Base-by-base conservation (phyloP, 495 filamentous ascomycete species). In the Haplographium delicatum region DNA sequence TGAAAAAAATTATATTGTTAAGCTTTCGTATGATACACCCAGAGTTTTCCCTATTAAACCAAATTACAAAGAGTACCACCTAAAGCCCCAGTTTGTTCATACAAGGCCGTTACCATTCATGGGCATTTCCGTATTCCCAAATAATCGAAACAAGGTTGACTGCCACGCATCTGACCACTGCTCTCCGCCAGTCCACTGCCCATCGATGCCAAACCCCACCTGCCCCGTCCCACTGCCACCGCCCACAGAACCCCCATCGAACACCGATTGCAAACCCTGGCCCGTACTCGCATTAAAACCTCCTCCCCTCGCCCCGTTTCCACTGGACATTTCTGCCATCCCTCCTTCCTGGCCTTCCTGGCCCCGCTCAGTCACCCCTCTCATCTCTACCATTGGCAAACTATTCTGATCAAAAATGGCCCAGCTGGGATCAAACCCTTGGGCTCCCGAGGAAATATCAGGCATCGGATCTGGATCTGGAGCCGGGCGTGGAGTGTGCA, bases 361-460 rank as follows among this genome's bases (percentile, higher is more conserved):
- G 4, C 4, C 9, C 15, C 26, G 31, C 15, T 23, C 13, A 24
- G 9, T 28, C 13, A 30, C 19, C 19, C 24, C 4, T 18, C 13
- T 26, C n/a, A 27, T 30, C 6, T 10, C 65, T 19, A 64, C 62
- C 6, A 69, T 54, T n/a, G 58, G 53, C 57, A 69, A 60, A 19
- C 65, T 68, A 15, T 67, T 64, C 42, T 70, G 64, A 30, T 71
- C 68, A 23, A 71, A 71, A 27, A 71, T 68, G 4, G 65, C 60
- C 67, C 67, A 70, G 4, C 66, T 63, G 20, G 59, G 59, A 33
- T 71, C 64, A 18, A 53, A 41, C 6, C 40, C 50, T 5, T 65
- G 16, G 11, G 33, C 33, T 5, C 22, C 22, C n/a, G n/a, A n/a
- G n/a, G 28, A 31, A 23, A 43, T 43, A 23, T 22, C 39, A n/a